Conservation (phyloP, 176 grass and related monocot species). For the Elymus sibiricus region DNA sequence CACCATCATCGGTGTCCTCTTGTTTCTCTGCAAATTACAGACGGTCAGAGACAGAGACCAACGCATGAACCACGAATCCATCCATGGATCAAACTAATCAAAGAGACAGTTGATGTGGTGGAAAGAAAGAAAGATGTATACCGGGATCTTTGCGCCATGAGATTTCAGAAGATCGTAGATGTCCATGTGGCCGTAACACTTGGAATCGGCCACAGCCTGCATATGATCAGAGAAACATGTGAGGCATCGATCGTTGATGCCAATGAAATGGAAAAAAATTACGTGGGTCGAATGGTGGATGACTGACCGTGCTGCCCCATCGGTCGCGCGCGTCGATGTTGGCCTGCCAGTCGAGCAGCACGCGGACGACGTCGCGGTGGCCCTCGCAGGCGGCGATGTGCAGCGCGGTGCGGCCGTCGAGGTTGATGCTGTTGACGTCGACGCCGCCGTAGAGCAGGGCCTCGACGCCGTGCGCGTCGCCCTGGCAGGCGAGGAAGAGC, state of each 20-base stretch:
- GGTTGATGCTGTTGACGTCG: conserved; percentile 98
- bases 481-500: conserved; percentile 83
- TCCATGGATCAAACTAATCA: background rate
- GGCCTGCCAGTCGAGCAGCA: conserved; percentile 81
- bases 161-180: conserved; percentile 82
- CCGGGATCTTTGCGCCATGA: conserved; percentile 75
- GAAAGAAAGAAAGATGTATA: conserved; percentile 15
- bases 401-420: conserved; percentile 90
- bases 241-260: background rate
- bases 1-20: conserved; percentile 75
- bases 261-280: too few relatives aligned
- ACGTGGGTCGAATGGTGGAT: background rate
- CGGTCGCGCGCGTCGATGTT: conserved; percentile 92
- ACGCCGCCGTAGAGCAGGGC: conserved; percentile 50
- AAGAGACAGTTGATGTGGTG: background rate
- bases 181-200: conserved; percentile 64
- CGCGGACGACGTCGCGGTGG: conserved; percentile 52
- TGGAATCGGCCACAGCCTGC: conserved; percentile 84
- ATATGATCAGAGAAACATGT: background rate
- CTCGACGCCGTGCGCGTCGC: conserved; percentile 65
- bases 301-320: conserved; percentile 93
- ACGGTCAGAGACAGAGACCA: background rate
- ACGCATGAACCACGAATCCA: background rate
- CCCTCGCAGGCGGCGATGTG: conserved; percentile 92
- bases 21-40: conserved; percentile 47